Base-by-base conservation (phyloP, 306 rosid species). In the Quercus cerris region DNA sequence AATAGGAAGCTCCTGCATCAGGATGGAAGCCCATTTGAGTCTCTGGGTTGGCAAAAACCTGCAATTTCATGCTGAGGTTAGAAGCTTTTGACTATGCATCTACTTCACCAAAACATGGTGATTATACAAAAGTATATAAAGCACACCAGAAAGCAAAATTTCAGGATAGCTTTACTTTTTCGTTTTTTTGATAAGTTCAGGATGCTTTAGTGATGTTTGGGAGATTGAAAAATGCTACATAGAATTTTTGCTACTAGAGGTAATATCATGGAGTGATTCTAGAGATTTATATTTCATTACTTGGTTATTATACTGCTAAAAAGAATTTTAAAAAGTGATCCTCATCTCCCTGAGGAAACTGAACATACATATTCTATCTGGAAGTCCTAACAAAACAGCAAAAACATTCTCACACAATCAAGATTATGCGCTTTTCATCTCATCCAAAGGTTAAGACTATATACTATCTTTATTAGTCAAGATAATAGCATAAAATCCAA, bases 1-100 rank as follows among this genome's bases (percentile, higher is more conserved):
- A 86, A 84, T 82, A 93, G 66, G 99, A 93, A 81, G 99, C 99
- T 66, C 99, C 99, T 1, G 99, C 92, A 87, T 93, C 99, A 76
- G 98, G 99, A 81, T 95, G 99, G 79, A 93, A 95, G 81, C 97
- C 99, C 80, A 95, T 87, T 81, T 90, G 99, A 85, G 91, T 89
- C 86, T 95, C 98, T 33, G 99, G 99, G 81, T 89, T 87, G 77
- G 90, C 77, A 88, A 95, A 90, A 71, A 86, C 71, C 99, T 93
- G 92, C 74, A 67, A 75, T 76, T 52, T 75, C 56, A 76, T 52
- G 66, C 79, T 76, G 41, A 73, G 15, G 61, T 28, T 56, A 73
- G 75, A 80, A 57, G 52, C 49, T 28, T 14, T 77, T 13, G 51
- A 28, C 35, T 58, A 22, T 30, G 74, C 74, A 72, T 62, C 56